Evolutionary conservation across 2,329 filamentous ascomycete genomes (phyloP).

Genomic region (Cercospora sp.): DNA sequence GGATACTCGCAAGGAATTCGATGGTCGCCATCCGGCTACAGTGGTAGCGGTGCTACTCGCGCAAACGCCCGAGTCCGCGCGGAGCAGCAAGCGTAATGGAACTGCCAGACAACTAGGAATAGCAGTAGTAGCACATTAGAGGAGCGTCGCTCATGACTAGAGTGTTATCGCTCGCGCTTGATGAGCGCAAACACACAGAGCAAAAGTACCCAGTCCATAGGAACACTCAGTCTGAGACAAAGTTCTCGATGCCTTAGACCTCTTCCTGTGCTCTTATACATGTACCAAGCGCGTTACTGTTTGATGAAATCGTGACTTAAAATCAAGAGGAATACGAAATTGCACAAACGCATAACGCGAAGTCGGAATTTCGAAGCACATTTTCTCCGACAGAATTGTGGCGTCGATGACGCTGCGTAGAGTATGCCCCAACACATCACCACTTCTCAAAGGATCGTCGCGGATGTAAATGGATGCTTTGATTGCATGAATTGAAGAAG

Average conservation of each 20-base stretch:
- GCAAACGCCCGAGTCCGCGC: neutral
- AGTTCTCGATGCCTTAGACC: neutral
- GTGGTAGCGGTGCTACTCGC: neutral
- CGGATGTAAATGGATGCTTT: neutral
- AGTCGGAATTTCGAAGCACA: neutral
- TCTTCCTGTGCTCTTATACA: no score
- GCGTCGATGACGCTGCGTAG: conserved; percentile 1
- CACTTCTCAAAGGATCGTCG: neutral
- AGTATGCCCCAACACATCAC: neutral
- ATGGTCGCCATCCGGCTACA: neutral
- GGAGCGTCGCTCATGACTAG: no score
- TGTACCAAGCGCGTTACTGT: no score
- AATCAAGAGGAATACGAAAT: no score
- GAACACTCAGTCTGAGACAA: neutral
- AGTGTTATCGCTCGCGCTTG: no score
- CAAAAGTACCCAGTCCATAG: no score
- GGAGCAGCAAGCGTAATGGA: no score
- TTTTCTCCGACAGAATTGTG: neutral
- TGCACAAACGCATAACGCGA: neutral
- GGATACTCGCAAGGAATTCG: neutral
- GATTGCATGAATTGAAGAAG: neutral
- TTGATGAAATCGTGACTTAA: no score
- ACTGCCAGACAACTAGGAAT: neutral
- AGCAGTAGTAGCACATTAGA: neutral
- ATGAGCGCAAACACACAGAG: no score